These are phyloP conservation scores for Aspergillus hancockii DNA, from an alignment of 495 filamentous ascomycete species.

Conservation along the genomic window DNA sequence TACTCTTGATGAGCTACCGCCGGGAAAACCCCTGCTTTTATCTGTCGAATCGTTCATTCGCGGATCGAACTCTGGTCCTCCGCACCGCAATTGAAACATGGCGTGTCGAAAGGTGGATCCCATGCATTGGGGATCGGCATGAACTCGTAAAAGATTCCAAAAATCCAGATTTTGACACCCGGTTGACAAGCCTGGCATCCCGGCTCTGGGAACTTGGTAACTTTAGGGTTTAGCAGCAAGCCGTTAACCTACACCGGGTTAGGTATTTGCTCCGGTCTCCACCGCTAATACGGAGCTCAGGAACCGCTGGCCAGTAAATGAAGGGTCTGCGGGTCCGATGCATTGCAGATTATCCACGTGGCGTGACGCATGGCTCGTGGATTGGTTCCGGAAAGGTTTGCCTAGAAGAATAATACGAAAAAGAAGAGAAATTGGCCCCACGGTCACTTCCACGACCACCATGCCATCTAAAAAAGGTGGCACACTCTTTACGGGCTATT, in stretches of 20 bases:
- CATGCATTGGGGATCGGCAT: background rate
- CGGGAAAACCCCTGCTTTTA: background rate
- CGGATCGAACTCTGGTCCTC: background rate
- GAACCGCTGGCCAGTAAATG: background rate
- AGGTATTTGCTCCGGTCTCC: background rate
- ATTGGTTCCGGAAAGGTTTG: background rate
- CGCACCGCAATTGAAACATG: background rate
- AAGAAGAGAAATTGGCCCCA: background rate
- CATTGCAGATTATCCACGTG: background rate
- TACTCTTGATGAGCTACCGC: background rate
- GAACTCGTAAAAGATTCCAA: background rate
- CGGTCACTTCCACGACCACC: background rate
- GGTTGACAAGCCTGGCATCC: background rate
- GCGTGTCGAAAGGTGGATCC: background rate
- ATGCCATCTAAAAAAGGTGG: too few species aligned
- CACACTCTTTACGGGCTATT: too few species aligned
- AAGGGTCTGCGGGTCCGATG: background rate
- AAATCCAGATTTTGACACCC: background rate
- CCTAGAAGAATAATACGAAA: background rate
- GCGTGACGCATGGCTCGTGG: background rate
- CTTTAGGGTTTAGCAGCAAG: background rate
- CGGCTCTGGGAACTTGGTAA: background rate
- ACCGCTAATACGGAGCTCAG: background rate
- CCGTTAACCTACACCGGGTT: slow-evolving; percentile 1
- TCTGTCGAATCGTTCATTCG: background rate